phyloP scores from a whole-genome alignment of 257 asterid genomes.

The Jasminum sambac region DNA sequence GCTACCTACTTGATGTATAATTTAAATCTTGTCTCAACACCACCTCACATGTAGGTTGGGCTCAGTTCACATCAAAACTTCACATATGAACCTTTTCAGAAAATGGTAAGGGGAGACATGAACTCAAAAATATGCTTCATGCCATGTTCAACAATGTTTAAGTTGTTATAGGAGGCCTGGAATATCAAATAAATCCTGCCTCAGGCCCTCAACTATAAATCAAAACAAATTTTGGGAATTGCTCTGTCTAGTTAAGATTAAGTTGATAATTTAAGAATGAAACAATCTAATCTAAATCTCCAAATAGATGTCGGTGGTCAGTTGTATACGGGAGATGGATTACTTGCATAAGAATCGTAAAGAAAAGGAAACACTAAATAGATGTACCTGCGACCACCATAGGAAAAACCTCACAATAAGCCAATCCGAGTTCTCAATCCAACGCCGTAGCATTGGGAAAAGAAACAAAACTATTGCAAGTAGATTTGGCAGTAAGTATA shows the following conservation, averaged over 20 bases:
- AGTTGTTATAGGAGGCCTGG: background rate
- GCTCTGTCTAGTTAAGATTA: background rate
- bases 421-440: slow-evolving; percentile 98
- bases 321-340: background rate
- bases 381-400: slow-evolving; percentile 97
- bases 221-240: background rate
- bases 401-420: slow-evolving; percentile 79
- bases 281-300: background rate
- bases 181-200: background rate
- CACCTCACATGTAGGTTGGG: background rate
- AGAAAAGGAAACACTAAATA: slow-evolving; percentile 22
- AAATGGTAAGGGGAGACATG: no score
- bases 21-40: background rate
- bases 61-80: background rate
- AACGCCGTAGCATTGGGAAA: slow-evolving; percentile 93
- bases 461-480: slow-evolving; percentile 68
- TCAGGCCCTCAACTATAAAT: background rate
- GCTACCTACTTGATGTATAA: no score
- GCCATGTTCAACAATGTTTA: background rate
- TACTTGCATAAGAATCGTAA: slow-evolving; percentile 19
- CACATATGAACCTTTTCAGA: background rate
- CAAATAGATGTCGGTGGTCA: background rate
- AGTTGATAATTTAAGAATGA: background rate
- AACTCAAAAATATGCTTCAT: background rate
- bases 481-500: slow-evolving; percentile 82